These are phyloP conservation scores for Pseudogymnoascus sp. DNA, from an alignment of 2,329 filamentous ascomycete species.

Conservation along the genomic window DNA sequence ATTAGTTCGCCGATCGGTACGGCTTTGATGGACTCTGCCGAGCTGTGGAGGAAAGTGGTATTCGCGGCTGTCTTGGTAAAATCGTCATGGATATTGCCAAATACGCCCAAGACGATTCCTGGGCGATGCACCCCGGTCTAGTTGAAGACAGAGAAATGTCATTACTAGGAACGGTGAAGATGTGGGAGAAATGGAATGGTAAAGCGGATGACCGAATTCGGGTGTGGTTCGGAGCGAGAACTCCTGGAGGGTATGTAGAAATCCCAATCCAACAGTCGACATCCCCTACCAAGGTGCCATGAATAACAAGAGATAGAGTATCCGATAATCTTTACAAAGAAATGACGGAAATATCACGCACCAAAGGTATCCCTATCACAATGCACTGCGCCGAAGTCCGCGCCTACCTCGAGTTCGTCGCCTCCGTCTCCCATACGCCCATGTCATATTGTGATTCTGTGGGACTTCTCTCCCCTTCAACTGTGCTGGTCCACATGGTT, in stretches of 20 bases:
- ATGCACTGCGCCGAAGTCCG: slow-evolving; percentile 34
- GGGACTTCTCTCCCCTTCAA: slow-evolving; percentile 33
- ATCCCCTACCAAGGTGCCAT: not conserved
- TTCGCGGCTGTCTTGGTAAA: slow-evolving; percentile 33
- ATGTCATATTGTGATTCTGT: slow-evolving; percentile 37
- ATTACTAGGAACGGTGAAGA: slow-evolving; percentile 28
- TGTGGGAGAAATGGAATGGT: slow-evolving; percentile 32
- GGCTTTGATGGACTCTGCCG: slow-evolving; percentile 39
- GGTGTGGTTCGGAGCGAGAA: slow-evolving; percentile 34
- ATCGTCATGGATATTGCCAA: slow-evolving; percentile 38
- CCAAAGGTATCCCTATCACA: slow-evolving; percentile 31
- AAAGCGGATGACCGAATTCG: slow-evolving; percentile 30
- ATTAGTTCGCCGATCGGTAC: slow-evolving; percentile 39
- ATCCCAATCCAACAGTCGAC: not conserved
- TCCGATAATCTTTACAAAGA: slow-evolving; percentile 30
- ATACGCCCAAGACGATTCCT: slow-evolving; percentile 37
- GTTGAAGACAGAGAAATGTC: slow-evolving; percentile 35
- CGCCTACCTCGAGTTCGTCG: slow-evolving; percentile 30
- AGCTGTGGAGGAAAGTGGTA: slow-evolving; percentile 39
- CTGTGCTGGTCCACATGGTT: slow-evolving; percentile 45
- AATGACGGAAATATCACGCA: slow-evolving; percentile 28
- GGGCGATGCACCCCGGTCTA: slow-evolving; percentile 38
- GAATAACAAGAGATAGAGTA: slow-evolving; percentile 19
- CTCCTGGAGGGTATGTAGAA: slow-evolving; percentile 29
- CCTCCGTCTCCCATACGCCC: slow-evolving; percentile 30